Evolutionary conservation across 495 filamentous ascomycete genomes (phyloP), one percentile per base, ranked within the genome.

Genomic region (Aspergillus conjunctus): DNA sequence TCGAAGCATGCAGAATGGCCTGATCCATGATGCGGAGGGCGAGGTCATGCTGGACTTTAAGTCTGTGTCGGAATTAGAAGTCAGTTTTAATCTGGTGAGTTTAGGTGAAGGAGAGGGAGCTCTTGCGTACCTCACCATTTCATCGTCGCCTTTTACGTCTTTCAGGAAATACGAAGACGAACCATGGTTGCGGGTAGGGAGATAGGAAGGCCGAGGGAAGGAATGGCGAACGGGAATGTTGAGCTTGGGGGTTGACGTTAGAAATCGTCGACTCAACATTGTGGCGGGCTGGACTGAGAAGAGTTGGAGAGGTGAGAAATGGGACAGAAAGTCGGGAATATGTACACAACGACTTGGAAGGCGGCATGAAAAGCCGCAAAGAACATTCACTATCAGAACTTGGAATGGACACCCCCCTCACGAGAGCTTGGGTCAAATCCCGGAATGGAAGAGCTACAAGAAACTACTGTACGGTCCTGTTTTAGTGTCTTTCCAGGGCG

Each of bases 31-130:
- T 60, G 31, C 53, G 39, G 17, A 48, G 14, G 39, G 39, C 26
- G 33, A 60, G 53, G 31, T 49, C 51, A 31, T 60, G 58, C 31
- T 60, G 58, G 43, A 50, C 44, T 8, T 54, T 51, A 7, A 60
- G 51, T 49, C 58, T 60, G n/a, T 12, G 4, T n/a, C 3, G 12
- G 43, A 26, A 21, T 12, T 21, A 39, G 3, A 7, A n/a, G n/a
- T 48, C 30, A 31, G 26, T 32, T 10, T 58, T 7, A 49, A 18
- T 6, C 14, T 31, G 51, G 8, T 33, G 11, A 48, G 44, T 20
- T n/a, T 6, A 48, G 10, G 4, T 11, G 20, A 21, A 21, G 7
- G 11, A 9, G 11, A 3, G 15, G 37, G n/a, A 21, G n/a, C 18
- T 18, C 2, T 20, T 48, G 44, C n/a, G n/a, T 20, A 48, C 44